Conservation (phyloP, 257 asterid species). For the Gentiana dahurica region DNA sequence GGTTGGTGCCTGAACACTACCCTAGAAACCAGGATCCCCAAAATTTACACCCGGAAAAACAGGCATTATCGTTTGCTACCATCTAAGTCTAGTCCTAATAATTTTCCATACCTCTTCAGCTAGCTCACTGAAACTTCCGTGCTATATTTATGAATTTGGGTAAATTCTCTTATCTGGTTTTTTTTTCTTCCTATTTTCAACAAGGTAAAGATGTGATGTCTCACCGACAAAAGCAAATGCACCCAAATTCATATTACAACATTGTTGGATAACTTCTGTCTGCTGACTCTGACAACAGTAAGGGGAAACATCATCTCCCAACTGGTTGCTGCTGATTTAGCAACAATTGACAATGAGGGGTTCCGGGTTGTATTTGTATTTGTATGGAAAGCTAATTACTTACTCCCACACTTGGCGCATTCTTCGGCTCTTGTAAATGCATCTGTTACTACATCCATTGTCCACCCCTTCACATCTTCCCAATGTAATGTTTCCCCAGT, state of each 20-base stretch:
- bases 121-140: constrained; percentile 16
- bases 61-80: constrained; percentile 48
- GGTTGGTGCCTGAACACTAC: constrained; percentile 49
- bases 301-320: too few species aligned
- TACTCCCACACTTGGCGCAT: constrained; percentile 44
- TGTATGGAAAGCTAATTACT: constrained; percentile 9
- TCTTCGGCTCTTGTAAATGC: constrained; percentile 81
- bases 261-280: too few species aligned
- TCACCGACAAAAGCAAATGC: too few species aligned
- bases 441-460: constrained; percentile 60
- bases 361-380: too few species aligned
- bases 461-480: constrained; percentile 93
- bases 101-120: constrained; percentile 41
- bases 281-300: too few species aligned
- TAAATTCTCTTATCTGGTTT: neutral
- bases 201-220: too few species aligned
- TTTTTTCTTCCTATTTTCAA: neutral
- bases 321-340: too few species aligned
- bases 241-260: too few species aligned
- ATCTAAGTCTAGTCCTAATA: constrained; percentile 42
- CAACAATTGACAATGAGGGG: too few species aligned
- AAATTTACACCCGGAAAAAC: constrained; percentile 51
- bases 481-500: constrained; percentile 31
- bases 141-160: constrained; percentile 18
- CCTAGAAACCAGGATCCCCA: constrained; percentile 34